Percentiles rank a stretch among this genome's conserved stretches.
Evolutionary conservation across 805 yeast species (phyloP).

Genomic region (Komagataella phaffii): DNA sequence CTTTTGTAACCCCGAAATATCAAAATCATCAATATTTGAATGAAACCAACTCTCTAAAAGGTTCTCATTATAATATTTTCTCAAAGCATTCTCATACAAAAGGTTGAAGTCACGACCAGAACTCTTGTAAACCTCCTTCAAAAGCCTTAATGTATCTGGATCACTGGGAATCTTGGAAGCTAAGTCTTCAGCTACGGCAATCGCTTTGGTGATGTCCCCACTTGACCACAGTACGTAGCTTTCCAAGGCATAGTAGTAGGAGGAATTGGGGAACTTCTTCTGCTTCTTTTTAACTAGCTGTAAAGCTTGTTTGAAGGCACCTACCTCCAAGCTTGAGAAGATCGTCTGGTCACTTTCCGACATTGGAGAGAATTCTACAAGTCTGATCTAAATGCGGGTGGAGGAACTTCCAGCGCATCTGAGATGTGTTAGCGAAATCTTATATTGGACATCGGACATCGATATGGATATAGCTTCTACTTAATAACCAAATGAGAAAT

Average conservation of each 20-base stretch:
- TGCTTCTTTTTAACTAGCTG: conserved; percentile 32
- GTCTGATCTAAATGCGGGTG: background rate
- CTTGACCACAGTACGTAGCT: conserved; percentile 19
- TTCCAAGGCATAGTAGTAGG: conserved; percentile 36
- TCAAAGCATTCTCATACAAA: conserved; percentile 44
- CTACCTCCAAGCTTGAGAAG: conserved; percentile 32
- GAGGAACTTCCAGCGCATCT: background rate
- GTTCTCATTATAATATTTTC: conserved; percentile 38
- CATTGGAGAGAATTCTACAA: background rate
- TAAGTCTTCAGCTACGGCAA: conserved; percentile 16
- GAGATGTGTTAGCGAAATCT: background rate
- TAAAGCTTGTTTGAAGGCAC: conserved; percentile 41
- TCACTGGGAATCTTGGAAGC: conserved; percentile 36
- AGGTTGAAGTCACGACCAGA: conserved; percentile 27
- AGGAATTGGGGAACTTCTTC: conserved; percentile 40
- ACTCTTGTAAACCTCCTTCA: conserved; percentile 29
- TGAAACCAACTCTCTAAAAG: conserved; percentile 45
- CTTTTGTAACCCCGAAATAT: conserved; percentile 40
- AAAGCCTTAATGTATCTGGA: conserved; percentile 31
- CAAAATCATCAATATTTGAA: conserved; percentile 29
- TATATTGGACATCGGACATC: background rate
- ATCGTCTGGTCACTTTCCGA: conserved; percentile 6
- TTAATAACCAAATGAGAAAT: conserved; percentile 22
- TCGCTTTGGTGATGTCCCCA: conserved; percentile 21
- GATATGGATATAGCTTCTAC: background rate